Percentiles rank a stretch among this genome's conserved stretches.
Evolutionary conservation across 805 yeast species (phyloP).

Genomic region (Hermanozyma aechmeae): DNA sequence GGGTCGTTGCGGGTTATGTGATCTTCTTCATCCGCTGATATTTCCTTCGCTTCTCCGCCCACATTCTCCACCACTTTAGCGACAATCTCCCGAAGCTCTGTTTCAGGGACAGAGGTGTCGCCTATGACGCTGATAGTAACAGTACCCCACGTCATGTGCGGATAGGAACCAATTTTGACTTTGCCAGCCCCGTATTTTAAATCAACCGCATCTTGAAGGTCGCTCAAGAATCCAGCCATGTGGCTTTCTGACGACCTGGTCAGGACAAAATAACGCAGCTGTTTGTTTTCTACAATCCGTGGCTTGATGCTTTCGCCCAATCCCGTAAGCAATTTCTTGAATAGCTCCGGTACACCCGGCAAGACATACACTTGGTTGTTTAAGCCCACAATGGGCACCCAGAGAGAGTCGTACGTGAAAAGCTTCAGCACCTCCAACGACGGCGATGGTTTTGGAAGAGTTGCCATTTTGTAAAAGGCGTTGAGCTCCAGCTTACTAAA

Average conservation of each 20-base stretch:
- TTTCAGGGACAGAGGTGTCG: conserved; percentile 20
- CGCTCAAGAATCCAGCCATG: conserved; percentile 55
- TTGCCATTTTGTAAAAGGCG: conserved; percentile 75
- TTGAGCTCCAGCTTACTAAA: conserved; percentile 34
- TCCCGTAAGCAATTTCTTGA: conserved; percentile 42
- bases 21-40: conserved; percentile 49
- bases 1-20: conserved; percentile 26
- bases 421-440: conserved; percentile 30
- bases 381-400: conserved; percentile 83
- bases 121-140: conserved; percentile 75
- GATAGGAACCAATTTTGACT: conserved; percentile 78
- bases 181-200: conserved; percentile 16
- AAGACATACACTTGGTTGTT: conserved; percentile 56
- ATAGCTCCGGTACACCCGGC: conserved; percentile 80
- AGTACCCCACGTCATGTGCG: conserved; percentile 56
- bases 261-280: conserved; percentile 46
- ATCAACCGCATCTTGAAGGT: conserved; percentile 37
- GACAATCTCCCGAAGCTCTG: conserved; percentile 36
- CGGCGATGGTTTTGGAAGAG: conserved; percentile 42
- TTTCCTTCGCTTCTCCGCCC: conserved; percentile 44
- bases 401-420: conserved; percentile 39
- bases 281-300: conserved; percentile 14
- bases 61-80: conserved; percentile 35
- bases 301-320: conserved; percentile 26
- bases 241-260: conserved; percentile 55